A percentile compares a stretch with the other conserved stretches of the same genome.
Evolutionary conservation across 2,329 filamentous ascomycete species (phyloP).

Genomic region (Scopulariopsis brevicaulis): DNA sequence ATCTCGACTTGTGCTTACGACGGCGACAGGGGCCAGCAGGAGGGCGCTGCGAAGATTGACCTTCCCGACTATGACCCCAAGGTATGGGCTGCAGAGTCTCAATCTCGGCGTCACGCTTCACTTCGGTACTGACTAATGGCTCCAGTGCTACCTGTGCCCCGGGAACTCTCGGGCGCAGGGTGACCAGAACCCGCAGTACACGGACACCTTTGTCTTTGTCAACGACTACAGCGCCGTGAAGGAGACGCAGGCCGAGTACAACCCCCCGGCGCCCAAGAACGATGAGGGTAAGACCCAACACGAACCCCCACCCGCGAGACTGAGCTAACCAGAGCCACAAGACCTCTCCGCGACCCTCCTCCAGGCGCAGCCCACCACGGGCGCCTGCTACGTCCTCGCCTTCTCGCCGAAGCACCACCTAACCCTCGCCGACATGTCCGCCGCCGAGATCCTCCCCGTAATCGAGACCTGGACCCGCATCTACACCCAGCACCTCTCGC

Average conservation of each 20-base stretch:
- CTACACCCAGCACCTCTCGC: conserved; percentile 71
- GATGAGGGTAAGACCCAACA: neutral
- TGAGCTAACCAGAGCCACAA: conserved; percentile 18
- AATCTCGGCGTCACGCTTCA: neutral
- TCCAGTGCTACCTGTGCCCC: conserved; percentile 85
- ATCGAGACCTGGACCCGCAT: conserved; percentile 87
- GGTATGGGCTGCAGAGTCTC: conserved; percentile 23
- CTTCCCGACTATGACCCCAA: conserved; percentile 74
- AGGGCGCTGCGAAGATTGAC: conserved; percentile 53
- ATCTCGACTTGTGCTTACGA: neutral
- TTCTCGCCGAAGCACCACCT: conserved; percentile 86
- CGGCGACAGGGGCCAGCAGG: conserved; percentile 55
- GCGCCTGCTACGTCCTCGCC: conserved; percentile 93
- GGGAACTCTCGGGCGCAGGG: conserved; percentile 83
- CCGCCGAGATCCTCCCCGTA: conserved; percentile 66
- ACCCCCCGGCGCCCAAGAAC: conserved; percentile 24
- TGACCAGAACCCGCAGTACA: conserved; percentile 75
- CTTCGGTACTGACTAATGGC: neutral
- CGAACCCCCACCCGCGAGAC: neutral
- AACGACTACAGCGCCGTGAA: conserved; percentile 98
- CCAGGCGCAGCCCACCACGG: conserved; percentile 74
- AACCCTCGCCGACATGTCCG: conserved; percentile 81
- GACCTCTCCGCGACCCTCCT: conserved; percentile 68
- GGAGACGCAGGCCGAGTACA: conserved; percentile 78
- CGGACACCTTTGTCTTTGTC: conserved; percentile 83